Conservation (phyloP, 495 filamentous ascomycete species). For the Aspergillus wentii region DNA sequence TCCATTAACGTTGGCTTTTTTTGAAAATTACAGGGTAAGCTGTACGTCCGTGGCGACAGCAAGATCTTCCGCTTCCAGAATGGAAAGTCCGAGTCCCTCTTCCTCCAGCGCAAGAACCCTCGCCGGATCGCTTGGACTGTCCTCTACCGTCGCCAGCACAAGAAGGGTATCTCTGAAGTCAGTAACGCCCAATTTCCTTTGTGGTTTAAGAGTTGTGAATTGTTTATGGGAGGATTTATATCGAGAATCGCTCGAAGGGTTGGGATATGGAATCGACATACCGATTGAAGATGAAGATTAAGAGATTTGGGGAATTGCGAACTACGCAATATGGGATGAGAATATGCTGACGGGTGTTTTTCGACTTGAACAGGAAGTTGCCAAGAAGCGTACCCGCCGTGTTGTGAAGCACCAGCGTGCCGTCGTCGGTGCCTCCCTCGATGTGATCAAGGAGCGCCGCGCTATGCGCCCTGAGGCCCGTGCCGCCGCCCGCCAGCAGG, state of each 20-base stretch:
- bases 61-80: slow-evolving; percentile 99
- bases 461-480: slow-evolving; percentile 89
- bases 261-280: background rate
- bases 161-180: slow-evolving; percentile 99
- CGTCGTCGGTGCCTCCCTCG: slow-evolving; percentile 97
- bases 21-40: slow-evolving; percentile 70
- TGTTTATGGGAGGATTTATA: background rate
- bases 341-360: slow-evolving; percentile 38
- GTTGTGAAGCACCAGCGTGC: slow-evolving; percentile 98
- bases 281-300: background rate
- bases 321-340: slow-evolving; percentile 1
- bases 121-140: slow-evolving; percentile 98
- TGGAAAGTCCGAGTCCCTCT: slow-evolving; percentile 98
- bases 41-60: slow-evolving; percentile 98
- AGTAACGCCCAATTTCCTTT: slow-evolving; percentile 34
- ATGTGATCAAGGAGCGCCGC: slow-evolving; percentile 99
- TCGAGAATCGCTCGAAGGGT: background rate
- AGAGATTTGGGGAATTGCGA: background rate
- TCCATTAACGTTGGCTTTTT: slow-evolving; percentile 28
- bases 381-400: slow-evolving; percentile 98
- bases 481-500: slow-evolving; percentile 79
- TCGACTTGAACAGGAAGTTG: slow-evolving; percentile 71
- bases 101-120: slow-evolving; percentile 99
- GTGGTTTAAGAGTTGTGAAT: background rate
- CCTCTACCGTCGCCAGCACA: slow-evolving; percentile 96